These are phyloP conservation scores for Senecio squalidus DNA, from an alignment of 140 eudicot genomes.

Conservation along the genomic window DNA sequence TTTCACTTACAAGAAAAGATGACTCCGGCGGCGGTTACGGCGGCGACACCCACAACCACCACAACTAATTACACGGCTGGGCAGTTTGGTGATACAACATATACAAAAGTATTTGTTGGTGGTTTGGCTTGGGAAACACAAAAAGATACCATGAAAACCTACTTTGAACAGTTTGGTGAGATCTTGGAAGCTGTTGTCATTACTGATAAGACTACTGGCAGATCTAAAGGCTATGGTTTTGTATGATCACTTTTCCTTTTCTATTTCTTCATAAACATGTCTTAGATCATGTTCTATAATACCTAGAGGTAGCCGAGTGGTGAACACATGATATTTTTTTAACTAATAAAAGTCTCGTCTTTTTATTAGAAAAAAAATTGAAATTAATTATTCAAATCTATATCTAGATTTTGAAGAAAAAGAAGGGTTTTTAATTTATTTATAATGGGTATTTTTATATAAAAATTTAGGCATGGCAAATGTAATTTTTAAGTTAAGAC, in stretches of 20 bases:
- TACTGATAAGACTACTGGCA: constrained; percentile 83
- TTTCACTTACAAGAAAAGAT: not conserved
- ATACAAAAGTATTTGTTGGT: constrained; percentile 92
- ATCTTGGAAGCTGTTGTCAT: constrained; percentile 97
- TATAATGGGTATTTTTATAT: constrained; percentile 7
- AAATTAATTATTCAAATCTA: too few species aligned
- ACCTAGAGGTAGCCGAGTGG: too few species aligned
- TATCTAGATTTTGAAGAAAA: too few species aligned
- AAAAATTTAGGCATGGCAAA: not conserved
- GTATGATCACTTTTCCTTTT: constrained; percentile 34
- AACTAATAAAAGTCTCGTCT: too few species aligned
- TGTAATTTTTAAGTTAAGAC: not conserved
- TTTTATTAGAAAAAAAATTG: too few species aligned
- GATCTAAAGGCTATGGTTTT: constrained; percentile 99
- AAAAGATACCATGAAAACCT: constrained; percentile 82
- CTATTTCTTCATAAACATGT: not conserved
- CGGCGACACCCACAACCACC: not conserved
- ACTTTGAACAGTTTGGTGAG: constrained; percentile 95
- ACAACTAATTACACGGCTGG: constrained; percentile 50
- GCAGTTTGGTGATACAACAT: constrained; percentile 91
- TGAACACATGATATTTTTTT: too few species aligned
- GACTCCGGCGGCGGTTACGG: constrained; percentile 36
- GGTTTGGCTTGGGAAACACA: constrained; percentile 99
- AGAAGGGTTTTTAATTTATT: too few species aligned
- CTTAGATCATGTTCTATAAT: too few species aligned